Evolutionary conservation across 768 basidiomycete genomes (phyloP), one percentile per base, ranked within the genome.

Genomic region (Leccinum boreale): DNA sequence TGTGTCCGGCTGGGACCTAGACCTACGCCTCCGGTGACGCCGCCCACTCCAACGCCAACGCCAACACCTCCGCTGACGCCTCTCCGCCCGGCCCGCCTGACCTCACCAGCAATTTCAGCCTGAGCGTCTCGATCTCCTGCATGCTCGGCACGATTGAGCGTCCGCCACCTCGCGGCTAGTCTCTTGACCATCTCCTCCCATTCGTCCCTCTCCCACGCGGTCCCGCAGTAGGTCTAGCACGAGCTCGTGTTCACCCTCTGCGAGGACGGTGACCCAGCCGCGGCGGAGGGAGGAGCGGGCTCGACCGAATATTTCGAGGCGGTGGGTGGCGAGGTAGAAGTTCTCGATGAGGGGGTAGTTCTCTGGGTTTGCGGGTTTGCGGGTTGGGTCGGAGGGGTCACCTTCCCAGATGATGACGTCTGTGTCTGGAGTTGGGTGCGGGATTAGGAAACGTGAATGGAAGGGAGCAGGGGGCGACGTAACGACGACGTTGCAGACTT

Each of bases 401-500:
- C 92, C 90, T 78, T 94, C 92, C 94, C 95, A 97, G 23, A 98
- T 87, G 57, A 96, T 87, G 10, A 96, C 91, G 71, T 97, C 94
- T n/a, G 94, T 96, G 68, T 96, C 94, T 93, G 59, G 23, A 23
- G 23, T 23, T 23, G 23, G 23, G 23, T 23, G 3, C 8, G 24
- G 45, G 23, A n/a, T 26, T 12, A 48, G 4, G 1, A 5, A 29
- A 10, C 3, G 24, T n/a, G 58, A 8, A 36, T 8, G 15, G 7
- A 23, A 29, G 15, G 1, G 11, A 15, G 23, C 35, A 33, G 21
- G 4, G 15, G 28, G 26, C 10, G 53, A 62, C 91, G 52, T 70
- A 91, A 92, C 93, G 62, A 99, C 90, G 73, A 23, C 23, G 23
- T 23, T 23, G 23, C 23, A 23, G 3, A 23, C 23, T 99, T 99